A percentile compares a stretch with the other conserved stretches of the same genome.
These are phyloP conservation scores for Exophiala phaeomuriformis DNA, from an alignment of 2,329 filamentous ascomycete species.

Conservation along the genomic window DNA sequence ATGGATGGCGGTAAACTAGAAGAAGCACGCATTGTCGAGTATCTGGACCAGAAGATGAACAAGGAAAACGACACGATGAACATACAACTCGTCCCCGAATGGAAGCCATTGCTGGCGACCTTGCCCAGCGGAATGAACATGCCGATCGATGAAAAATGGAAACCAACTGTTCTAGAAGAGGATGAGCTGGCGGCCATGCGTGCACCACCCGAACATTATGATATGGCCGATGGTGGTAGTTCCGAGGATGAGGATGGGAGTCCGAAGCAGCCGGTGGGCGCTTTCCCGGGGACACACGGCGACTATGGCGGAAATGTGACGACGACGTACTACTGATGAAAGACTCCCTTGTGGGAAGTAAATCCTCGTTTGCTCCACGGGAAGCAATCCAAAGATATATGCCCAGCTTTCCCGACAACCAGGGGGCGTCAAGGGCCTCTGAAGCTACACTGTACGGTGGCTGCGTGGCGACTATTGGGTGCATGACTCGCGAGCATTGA, in stretches of 20 bases:
- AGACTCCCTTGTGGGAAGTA: not conserved
- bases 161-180: slow-evolving; percentile 57
- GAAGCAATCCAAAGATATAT: not conserved
- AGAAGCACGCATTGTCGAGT: slow-evolving; percentile 75
- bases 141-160: slow-evolving; percentile 50
- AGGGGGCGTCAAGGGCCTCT: too few species aligned
- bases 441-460: too few species aligned
- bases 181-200: slow-evolving; percentile 55
- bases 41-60: slow-evolving; percentile 81
- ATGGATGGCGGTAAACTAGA: slow-evolving; percentile 77
- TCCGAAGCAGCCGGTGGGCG: slow-evolving; percentile 29
- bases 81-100: slow-evolving; percentile 66
- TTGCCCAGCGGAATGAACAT: slow-evolving; percentile 88
- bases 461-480: too few species aligned
- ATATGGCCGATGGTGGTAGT: slow-evolving; percentile 28
- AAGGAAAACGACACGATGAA: slow-evolving; percentile 93
- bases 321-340: slow-evolving; percentile 16
- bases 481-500: too few species aligned
- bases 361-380: not conserved
- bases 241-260: slow-evolving; percentile 40
- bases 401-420: not conserved
- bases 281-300: slow-evolving; percentile 30
- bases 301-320: slow-evolving; percentile 15
- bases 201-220: slow-evolving; percentile 47
- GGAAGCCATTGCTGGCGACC: slow-evolving; percentile 62